Conservation (phyloP, 2,329 filamentous ascomycete species). For the Tolypocladium cylindrosporum region DNA sequence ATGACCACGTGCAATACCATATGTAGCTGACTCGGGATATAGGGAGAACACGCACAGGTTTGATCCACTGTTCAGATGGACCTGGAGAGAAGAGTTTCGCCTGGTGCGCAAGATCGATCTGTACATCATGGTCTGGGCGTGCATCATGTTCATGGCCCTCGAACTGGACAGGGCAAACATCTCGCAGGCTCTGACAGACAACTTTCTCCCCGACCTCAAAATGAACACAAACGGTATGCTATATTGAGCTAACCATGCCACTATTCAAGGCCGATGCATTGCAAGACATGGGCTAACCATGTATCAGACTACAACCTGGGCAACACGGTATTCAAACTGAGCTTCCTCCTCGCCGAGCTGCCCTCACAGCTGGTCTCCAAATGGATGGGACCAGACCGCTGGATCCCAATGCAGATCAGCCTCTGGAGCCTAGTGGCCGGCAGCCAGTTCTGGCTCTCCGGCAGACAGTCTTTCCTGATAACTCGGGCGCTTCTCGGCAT, state of each 20-base stretch:
- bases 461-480: slow-evolving; percentile 26
- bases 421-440: slow-evolving; percentile 44
- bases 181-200: slow-evolving; percentile 35
- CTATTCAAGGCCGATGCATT: neutral
- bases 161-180: slow-evolving; percentile 40
- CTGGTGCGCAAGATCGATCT: slow-evolving; percentile 29
- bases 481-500: slow-evolving; percentile 28
- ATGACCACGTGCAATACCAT: neutral
- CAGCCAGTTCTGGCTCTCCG: slow-evolving; percentile 32
- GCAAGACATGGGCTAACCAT: neutral
- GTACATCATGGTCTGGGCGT: slow-evolving; percentile 35
- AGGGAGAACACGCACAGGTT: slow-evolving; percentile 36
- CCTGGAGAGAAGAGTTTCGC: slow-evolving; percentile 26
- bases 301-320: slow-evolving; percentile 21
- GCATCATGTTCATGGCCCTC: slow-evolving; percentile 30
- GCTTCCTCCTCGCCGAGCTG: slow-evolving; percentile 28
- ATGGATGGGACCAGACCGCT: slow-evolving; percentile 46
- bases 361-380: slow-evolving; percentile 52
- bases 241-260: neutral
- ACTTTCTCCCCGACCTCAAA: slow-evolving; percentile 31
- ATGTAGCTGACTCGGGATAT: neutral
- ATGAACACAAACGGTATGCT: slow-evolving; percentile 29
- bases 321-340: slow-evolving; percentile 20
- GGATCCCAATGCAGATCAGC: slow-evolving; percentile 50
- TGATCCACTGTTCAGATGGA: slow-evolving; percentile 33